Conservation (phyloP, 1,284 basidiomycete species). For the Rhodotorula sp. region DNA sequence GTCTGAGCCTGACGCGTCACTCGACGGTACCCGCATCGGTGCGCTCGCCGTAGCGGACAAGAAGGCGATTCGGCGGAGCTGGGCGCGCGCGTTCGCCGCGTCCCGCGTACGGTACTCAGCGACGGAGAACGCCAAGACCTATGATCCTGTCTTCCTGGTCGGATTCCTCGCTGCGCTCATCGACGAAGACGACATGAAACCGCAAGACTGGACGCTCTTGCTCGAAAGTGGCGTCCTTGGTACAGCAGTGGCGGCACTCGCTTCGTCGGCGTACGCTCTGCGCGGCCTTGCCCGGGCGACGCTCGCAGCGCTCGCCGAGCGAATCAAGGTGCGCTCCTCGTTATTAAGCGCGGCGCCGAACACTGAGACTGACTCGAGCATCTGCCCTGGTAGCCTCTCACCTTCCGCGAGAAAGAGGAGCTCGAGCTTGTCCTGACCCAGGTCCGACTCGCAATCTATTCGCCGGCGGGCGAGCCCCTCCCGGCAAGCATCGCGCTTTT, state of each 20-base stretch:
- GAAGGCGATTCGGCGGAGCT: constrained; percentile 23
- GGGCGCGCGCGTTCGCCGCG: constrained; percentile 32
- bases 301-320: constrained; percentile 13
- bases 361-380: background rate
- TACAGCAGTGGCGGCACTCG: constrained; percentile 25
- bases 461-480: constrained; percentile 28
- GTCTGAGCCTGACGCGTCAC: constrained; percentile 10
- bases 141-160: constrained; percentile 36
- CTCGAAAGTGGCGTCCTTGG: constrained; percentile 34
- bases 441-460: constrained; percentile 32
- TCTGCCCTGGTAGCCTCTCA: constrained; percentile 8
- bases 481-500: constrained; percentile 39
- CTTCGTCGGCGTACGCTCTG: constrained; percentile 8
- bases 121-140: constrained; percentile 23
- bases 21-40: constrained; percentile 28
- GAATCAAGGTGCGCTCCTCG: constrained; percentile 20
- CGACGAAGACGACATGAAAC: constrained; percentile 34
- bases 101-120: background rate
- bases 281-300: constrained; percentile 24
- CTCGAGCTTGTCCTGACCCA: constrained; percentile 35
- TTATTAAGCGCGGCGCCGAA: background rate
- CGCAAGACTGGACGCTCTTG: constrained; percentile 34
- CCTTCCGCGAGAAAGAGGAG: constrained; percentile 37
- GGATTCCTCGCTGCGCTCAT: constrained; percentile 21
- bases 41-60: constrained; percentile 15